Evolutionary conservation across 1,284 basidiomycete genomes (phyloP).

Genomic region (Apiotrichum akiyoshidainum): DNA sequence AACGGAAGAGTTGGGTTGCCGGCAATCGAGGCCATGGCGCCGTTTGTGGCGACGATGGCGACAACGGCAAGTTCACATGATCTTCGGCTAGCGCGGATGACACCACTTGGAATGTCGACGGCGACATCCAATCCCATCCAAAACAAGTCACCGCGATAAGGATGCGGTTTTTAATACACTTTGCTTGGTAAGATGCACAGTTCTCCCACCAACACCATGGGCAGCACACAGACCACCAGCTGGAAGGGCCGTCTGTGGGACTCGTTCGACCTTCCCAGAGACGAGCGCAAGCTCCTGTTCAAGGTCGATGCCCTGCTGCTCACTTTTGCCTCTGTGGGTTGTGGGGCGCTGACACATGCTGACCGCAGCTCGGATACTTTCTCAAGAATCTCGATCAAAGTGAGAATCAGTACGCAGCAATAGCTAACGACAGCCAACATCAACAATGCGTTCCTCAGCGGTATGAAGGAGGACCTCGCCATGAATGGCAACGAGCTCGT

Average conservation of each 20-base stretch:
- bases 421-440: conserved; percentile 22
- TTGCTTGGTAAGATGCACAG: too few relatives aligned
- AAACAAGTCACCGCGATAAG: too few relatives aligned
- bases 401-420: neutral
- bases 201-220: neutral
- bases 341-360: neutral
- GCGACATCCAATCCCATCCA: too few relatives aligned
- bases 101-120: neutral
- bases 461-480: conserved; percentile 28
- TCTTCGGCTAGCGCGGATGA: neutral
- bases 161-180: too few relatives aligned
- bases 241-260: conserved; percentile 37
- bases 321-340: conserved; percentile 36
- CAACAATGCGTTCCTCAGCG: conserved; percentile 31
- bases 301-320: conserved; percentile 45
- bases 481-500: conserved; percentile 42
- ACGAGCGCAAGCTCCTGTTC: conserved; percentile 38
- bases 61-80: neutral
- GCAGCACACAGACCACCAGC: neutral
- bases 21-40: too few relatives aligned
- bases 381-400: conserved; percentile 38
- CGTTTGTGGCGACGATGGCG: neutral
- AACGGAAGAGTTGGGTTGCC: too few relatives aligned
- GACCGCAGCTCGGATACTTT: conserved; percentile 36
- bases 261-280: conserved; percentile 33